A percentile compares a stretch with the other conserved stretches of the same genome.
Evolutionary conservation across 2,329 filamentous ascomycete species (phyloP).

Genomic region (Aspergillus unguis): DNA sequence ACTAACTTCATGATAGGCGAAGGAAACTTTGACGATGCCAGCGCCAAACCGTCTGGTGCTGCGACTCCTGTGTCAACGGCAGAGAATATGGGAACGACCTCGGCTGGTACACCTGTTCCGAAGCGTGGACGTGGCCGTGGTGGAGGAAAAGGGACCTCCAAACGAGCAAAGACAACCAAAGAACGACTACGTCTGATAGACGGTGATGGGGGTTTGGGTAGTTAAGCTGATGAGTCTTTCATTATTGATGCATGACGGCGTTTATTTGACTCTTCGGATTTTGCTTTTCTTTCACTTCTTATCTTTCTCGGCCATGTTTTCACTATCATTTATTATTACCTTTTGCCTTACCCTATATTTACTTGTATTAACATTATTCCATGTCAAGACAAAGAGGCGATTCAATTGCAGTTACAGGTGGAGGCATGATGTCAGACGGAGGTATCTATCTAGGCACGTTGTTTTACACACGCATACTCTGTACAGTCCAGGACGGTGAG

Average conservation of each 20-base stretch:
- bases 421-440: conserved; percentile 10
- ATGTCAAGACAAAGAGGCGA: conserved; percentile 6
- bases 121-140: conserved; percentile 59
- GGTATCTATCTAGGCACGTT: conserved; percentile 9
- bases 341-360: conserved; percentile 4
- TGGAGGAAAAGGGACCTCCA: conserved; percentile 55
- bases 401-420: background rate
- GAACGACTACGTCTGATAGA: conserved; percentile 46
- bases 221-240: conserved; percentile 11
- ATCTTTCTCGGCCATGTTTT: conserved; percentile 6
- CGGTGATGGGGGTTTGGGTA: conserved; percentile 40
- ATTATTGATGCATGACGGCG: conserved; percentile 16
- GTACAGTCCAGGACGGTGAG: background rate
- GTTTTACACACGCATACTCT: conserved; percentile 3
- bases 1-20: conserved; percentile 62
- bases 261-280: conserved; percentile 6
- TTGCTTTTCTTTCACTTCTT: conserved; percentile 6
- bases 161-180: conserved; percentile 60
- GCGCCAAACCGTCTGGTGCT: conserved; percentile 77
- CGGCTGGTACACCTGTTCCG: conserved; percentile 36
- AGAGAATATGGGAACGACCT: conserved; percentile 44
- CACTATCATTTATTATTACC: background rate
- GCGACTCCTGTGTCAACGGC: conserved; percentile 70
- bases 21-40: conserved; percentile 87
- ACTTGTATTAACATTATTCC: conserved; percentile 17